Conservation (phyloP, 2,329 filamentous ascomycete species). For the Sporothrix inflata region DNA sequence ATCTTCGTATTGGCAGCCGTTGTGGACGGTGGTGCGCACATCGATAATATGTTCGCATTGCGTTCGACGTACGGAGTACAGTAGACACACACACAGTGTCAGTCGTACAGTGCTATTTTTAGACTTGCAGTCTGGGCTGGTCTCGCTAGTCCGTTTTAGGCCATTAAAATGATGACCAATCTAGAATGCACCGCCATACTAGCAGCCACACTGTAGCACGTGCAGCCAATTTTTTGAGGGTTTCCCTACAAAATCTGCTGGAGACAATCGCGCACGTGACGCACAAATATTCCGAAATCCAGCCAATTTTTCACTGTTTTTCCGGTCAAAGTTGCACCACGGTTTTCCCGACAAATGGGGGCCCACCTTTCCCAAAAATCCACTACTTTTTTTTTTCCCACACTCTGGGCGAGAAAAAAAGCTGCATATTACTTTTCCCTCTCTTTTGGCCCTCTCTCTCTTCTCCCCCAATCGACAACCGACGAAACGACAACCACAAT, state of each 20-base stretch:
- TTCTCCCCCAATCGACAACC: constrained; percentile 29
- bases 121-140: neutral
- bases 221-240: neutral
- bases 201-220: constrained; percentile 4
- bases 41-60: neutral
- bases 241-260: neutral
- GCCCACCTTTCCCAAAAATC: constrained; percentile 15
- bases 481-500: constrained; percentile 34
- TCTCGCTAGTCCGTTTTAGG: neutral
- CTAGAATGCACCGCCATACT: neutral
- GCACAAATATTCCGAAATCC: constrained; percentile 16
- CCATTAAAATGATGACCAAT: neutral
- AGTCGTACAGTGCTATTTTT: constrained; percentile 10
- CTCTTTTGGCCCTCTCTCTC: constrained; percentile 4
- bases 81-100: neutral
- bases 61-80: neutral
- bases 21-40: constrained; percentile 14
- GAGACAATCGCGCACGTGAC: constrained; percentile 16
- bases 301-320: constrained; percentile 13
- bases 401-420: constrained; percentile 22
- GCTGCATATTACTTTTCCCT: constrained; percentile 13
- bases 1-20: constrained; percentile 23
- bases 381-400: constrained; percentile 27
- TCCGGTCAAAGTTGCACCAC: neutral
- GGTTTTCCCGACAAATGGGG: constrained; percentile 7